phyloP scores from a whole-genome alignment of 768 basidiomycete genomes.

The Russula compacta region DNA sequence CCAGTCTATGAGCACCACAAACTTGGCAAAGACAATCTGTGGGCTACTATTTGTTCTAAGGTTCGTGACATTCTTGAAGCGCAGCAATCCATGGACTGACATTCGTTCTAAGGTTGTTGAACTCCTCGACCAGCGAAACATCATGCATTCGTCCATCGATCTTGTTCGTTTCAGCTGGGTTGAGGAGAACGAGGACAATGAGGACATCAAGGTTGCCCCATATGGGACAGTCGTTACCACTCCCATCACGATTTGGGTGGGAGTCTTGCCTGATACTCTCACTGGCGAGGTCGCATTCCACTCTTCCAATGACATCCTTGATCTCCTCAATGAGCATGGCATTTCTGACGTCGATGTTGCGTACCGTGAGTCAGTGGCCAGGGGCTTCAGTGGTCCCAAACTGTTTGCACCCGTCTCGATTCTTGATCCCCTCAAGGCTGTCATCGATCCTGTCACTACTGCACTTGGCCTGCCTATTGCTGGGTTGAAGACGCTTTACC shows the following conservation, averaged over 20 bases:
- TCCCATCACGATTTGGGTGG: not conserved
- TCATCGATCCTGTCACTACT: conserved; percentile 32
- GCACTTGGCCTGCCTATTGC: conserved; percentile 26
- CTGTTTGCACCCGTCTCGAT: conserved; percentile 21
- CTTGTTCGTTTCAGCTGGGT: conserved; percentile 10
- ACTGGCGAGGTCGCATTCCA: conserved; percentile 20
- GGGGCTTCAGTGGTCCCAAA: too few relatives aligned
- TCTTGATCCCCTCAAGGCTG: conserved; percentile 26
- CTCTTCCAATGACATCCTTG: conserved; percentile 18
- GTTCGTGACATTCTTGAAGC: not conserved
- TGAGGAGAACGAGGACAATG: conserved; percentile 5
- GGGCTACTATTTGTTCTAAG: not conserved
- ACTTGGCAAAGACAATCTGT: not conserved
- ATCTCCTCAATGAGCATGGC: conserved; percentile 15
- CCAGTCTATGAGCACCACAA: not conserved
- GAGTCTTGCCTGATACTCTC: conserved; percentile 22
- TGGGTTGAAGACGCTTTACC: conserved; percentile 23
- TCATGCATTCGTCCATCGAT: conserved; percentile 4
- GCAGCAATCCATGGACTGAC: not conserved
- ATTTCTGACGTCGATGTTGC: conserved; percentile 22
- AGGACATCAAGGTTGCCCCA: conserved; percentile 20
- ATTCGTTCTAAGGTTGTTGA: conserved; percentile 3
- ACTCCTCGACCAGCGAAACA: conserved; percentile 1
- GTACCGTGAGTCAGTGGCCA: conserved; percentile 23
- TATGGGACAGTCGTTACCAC: conserved; percentile 17